Conservation (phyloP, 306 rosid genomes). For the Styphnolobium japonicum region DNA sequence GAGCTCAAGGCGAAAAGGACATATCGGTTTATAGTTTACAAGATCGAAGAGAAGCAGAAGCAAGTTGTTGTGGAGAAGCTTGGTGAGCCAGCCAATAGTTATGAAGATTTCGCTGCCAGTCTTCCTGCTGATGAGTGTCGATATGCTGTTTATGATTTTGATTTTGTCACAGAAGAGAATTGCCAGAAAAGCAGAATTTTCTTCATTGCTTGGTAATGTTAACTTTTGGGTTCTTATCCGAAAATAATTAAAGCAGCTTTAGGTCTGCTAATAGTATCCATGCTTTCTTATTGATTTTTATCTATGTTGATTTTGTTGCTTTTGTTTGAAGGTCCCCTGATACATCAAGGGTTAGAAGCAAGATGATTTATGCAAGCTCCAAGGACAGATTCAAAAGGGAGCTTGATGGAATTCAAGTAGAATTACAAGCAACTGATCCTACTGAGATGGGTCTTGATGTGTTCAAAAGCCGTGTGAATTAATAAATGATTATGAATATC, state of each 20-base stretch:
- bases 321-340: slow-evolving; percentile 56
- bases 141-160: slow-evolving; percentile 56
- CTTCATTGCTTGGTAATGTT: slow-evolving; percentile 52
- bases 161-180: slow-evolving; percentile 47
- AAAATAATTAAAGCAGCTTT: background rate
- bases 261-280: background rate
- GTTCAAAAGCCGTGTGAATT: slow-evolving; percentile 42
- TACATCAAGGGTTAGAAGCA: slow-evolving; percentile 56
- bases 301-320: background rate
- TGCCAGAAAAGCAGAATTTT: slow-evolving; percentile 54
- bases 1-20: slow-evolving; percentile 55
- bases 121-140: slow-evolving; percentile 59
- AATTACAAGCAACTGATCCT: slow-evolving; percentile 26
- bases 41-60: slow-evolving; percentile 47
- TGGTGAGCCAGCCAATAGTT: slow-evolving; percentile 55
- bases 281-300: background rate
- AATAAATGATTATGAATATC: slow-evolving; percentile 16
- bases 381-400: slow-evolving; percentile 23
- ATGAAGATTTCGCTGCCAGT: slow-evolving; percentile 46
- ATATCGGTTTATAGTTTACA: slow-evolving; percentile 16
- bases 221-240: background rate
- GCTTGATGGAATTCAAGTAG: slow-evolving; percentile 22
- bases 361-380: slow-evolving; percentile 57
- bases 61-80: slow-evolving; percentile 56
- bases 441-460: slow-evolving; percentile 27